phyloP scores from a whole-genome alignment of 2,329 filamentous ascomycete genomes.

The Trichoderma simmonsii region DNA sequence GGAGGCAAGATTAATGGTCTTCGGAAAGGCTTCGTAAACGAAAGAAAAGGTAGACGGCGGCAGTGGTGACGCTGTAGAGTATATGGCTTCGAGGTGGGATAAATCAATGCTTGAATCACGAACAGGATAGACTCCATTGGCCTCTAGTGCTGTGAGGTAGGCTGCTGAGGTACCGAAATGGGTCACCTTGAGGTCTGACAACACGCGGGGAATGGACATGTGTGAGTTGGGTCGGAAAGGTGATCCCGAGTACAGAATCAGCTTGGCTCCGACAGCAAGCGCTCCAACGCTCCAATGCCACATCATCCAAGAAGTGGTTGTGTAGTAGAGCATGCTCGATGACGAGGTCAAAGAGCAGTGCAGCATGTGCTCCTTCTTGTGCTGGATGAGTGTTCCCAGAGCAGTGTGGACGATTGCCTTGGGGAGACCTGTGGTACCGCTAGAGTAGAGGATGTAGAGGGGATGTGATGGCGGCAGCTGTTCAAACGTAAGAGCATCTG shows the following conservation, averaged over 20 bases:
- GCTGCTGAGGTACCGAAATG: constrained; percentile 95
- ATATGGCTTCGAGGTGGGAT: constrained; percentile 73
- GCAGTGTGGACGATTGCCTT: constrained; percentile 95
- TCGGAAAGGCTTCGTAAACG: constrained; percentile 79
- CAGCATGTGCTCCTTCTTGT: constrained; percentile 93
- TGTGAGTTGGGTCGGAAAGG: constrained; percentile 79
- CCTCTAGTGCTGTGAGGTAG: constrained; percentile 87
- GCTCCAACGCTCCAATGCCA: constrained; percentile 95
- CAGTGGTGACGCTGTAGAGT: constrained; percentile 88
- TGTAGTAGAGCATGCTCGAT: constrained; percentile 87
- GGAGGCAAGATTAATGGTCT: constrained; percentile 78
- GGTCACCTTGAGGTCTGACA: constrained; percentile 77
- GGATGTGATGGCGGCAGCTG: constrained; percentile 83
- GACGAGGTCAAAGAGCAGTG: constrained; percentile 75
- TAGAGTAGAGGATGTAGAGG: constrained; percentile 90
- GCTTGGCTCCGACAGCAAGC: constrained; percentile 75
- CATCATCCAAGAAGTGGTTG: constrained; percentile 99
- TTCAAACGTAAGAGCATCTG: constrained; percentile 60
- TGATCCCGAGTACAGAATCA: constrained; percentile 89
- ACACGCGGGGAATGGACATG: constrained; percentile 76
- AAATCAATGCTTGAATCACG: constrained; percentile 55
- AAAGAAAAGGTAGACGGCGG: constrained; percentile 92
- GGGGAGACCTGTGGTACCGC: constrained; percentile 80
- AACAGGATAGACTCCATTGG: constrained; percentile 62
- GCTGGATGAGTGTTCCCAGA: constrained; percentile 85